phyloP scores from a whole-genome alignment of 768 basidiomycete genomes.

The Lactarius deliciosus region DNA sequence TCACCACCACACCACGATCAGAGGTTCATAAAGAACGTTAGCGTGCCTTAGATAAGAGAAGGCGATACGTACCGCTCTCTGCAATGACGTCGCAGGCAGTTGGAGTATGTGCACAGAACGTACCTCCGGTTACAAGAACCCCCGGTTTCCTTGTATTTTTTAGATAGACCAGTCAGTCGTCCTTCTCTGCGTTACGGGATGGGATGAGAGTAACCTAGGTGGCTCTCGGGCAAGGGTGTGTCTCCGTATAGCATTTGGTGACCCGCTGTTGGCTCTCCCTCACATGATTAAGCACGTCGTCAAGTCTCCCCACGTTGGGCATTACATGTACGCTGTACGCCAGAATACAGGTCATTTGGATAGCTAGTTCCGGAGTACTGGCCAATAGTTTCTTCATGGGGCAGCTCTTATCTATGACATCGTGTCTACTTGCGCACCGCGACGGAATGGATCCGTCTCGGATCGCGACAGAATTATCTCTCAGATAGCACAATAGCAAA shows the following conservation, averaged over 20 bases:
- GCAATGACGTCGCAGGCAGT: background rate
- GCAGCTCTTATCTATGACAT: slow-evolving; percentile 2
- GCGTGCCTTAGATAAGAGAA: background rate
- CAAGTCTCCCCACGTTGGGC: background rate
- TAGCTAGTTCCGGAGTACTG: background rate
- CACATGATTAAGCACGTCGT: background rate
- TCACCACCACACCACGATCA: background rate
- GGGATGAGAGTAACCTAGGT: background rate
- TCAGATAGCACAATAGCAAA: background rate
- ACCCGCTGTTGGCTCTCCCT: background rate
- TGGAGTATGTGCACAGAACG: background rate
- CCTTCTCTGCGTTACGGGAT: background rate
- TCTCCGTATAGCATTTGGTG: background rate
- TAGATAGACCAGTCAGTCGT: background rate
- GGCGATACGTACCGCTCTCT: background rate
- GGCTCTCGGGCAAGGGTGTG: background rate
- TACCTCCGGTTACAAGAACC: background rate
- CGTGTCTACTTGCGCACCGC: background rate
- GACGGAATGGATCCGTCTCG: background rate
- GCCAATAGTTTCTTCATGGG: background rate
- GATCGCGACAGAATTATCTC: background rate
- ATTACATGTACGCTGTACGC: background rate
- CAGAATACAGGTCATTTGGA: background rate
- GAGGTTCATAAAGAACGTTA: background rate
- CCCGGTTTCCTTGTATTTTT: background rate